Base-by-base conservation (phyloP, 805 yeast genomes). In the Ogataea minuta region DNA sequence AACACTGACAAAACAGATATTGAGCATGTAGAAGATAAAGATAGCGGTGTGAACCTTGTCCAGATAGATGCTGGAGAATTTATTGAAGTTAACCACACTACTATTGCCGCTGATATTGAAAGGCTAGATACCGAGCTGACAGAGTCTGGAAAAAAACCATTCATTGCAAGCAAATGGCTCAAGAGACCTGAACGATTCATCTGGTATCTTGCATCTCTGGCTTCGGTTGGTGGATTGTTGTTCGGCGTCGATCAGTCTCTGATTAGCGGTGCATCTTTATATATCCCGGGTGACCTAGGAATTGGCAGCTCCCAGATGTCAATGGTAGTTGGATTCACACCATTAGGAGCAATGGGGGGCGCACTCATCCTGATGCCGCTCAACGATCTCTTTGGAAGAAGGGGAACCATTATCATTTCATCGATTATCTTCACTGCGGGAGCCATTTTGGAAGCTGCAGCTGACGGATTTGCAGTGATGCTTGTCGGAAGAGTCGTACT, bases 341-440 rank as follows among this genome's bases (percentile, higher is more conserved):
- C 84, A 9, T 59, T 79, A 31, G 84, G 84, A 44, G 84, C 84
- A 16, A 72, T 78, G 61, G 71, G 72, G 21, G 84, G 84, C 27
- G 75, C 81, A 35, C 63, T 79, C 29, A 52, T 77, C 43, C 65
- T 79, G 69, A 71, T 82, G 6, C 82, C 82, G 3, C 55, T 72
- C 45, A 76, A 71, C 50, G 77, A 74, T 48, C 57, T 43, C 41
- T 63, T 76, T 32, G 84, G 85, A 11, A 70, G 84, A 54, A 70
- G 73, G 45, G 62, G 65, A 43, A 62, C 82, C 6, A 67, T 79
- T 47, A 64, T 77, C 32, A 62, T 76, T 36, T 74, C 82, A 4
- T 75, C 81, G 63, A 46, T 77, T 28, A 70, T 76, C 66, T 77
- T 77, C 59, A 76, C 83, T 15, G 50, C 74, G 31, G 84, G 84